Conservation (phyloP, 2,329 filamentous ascomycete species). For the Penicillium sp. region DNA sequence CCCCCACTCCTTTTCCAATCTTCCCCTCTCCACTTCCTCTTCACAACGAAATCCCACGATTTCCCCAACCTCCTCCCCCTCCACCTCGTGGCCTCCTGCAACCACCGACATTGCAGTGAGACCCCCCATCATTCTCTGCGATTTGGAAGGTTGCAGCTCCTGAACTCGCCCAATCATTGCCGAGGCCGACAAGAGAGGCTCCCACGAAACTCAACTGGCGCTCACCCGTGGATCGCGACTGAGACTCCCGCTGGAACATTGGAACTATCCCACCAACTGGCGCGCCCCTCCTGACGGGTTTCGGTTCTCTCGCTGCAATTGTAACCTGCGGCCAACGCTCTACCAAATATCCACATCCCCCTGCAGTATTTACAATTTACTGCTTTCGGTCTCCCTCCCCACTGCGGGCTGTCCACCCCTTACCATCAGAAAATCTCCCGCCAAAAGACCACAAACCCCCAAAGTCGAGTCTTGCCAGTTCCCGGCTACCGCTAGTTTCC, state of each 20-base stretch:
- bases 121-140: not conserved
- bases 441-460: not conserved
- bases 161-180: not conserved
- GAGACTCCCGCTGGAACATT: conserved; percentile 1
- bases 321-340: not conserved
- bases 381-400: conserved; percentile 30
- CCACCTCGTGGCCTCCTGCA: not conserved
- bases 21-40: conserved; percentile 3
- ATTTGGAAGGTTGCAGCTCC: not conserved
- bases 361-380: conserved; percentile 37
- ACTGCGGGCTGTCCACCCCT: conserved; percentile 22
- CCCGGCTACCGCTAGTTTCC: conserved; percentile 8
- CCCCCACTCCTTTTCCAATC: conserved; percentile 15
- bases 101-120: not conserved
- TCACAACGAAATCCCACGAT: conserved; percentile 5
- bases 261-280: not conserved
- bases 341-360: conserved; percentile 11
- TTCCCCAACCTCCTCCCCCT: not conserved
- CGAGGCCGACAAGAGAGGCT: conserved; percentile 1
- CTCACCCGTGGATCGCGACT: conserved; percentile 23
- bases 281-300: too few relatives aligned
- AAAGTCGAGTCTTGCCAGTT: not conserved
- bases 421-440: conserved; percentile 6
- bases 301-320: not conserved
- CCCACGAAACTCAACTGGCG: conserved; percentile 22